Base-by-base conservation (phyloP, 1,139 yeast species). In the Yamadazyma aaseri region DNA sequence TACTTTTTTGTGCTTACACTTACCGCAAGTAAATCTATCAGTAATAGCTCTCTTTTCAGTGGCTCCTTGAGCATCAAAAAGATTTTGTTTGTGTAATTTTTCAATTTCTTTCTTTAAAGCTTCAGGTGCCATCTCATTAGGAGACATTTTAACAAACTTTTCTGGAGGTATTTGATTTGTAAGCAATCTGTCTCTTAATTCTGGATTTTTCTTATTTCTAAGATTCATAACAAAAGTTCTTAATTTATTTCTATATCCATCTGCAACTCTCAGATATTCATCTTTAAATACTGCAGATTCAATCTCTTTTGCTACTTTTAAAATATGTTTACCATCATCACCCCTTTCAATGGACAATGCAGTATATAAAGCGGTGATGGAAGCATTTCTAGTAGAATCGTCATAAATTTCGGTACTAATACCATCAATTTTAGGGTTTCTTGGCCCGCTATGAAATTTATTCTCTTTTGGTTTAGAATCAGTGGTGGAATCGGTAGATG, bases 41-140 rank as follows among this genome's bases (percentile, higher is more conserved):
- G 98, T 92, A 29, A 89, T 89, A 1, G 98, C 96, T 50, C 97
- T 76, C 69, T 89, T 87, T 52, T 90, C 95, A 7, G 87, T 89
- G n/a, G 98, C 97, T 47, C 97, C 97, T 62, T 87, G 97, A 3
- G 98, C 98, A 56, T 92, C 95, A 63, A 86, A 90, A 55, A 92
- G 71, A 61, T 94, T 94, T 58, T 86, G 84, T 56, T 86, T 84
- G 54, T 86, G 87, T 49, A 92, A 74, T 50, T 85, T 81, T 52
- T 89, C 94, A 47, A 90, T 73, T 56, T 89, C 95, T 56, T 84
- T 77, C 62, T 85, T 86, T 47, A 92, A 74, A 7, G 82, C 68
- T 53, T 87, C 97, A 2, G 97, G 95, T 0, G 97, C 97, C 81
- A 92, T 75, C 46, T 92, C 98, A 53, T 83, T 87, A 7, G 97